Base-by-base conservation (phyloP, 208 protist species). In the Trypanosoma scelopori region DNA sequence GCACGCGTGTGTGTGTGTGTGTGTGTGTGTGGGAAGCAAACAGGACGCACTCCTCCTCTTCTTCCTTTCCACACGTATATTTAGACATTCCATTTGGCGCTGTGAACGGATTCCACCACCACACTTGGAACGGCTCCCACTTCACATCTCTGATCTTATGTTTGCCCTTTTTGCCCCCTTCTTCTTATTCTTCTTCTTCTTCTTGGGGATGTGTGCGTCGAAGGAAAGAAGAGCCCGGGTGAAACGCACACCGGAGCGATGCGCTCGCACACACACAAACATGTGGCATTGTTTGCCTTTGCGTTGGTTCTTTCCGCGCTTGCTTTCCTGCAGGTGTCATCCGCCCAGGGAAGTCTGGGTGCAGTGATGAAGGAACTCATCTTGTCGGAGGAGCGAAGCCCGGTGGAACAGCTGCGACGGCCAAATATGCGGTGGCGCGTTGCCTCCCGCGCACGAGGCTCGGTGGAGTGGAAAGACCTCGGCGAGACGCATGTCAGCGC, bases 401-500 rank as follows among this genome's bases (percentile, higher is more conserved):
- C 46, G 16, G 55, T 70, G 46, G 55, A 62, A 16, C 27, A 32
- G 49, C 30, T 71, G 39, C 15, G 25, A 18, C 55, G 20, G 12
- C 15, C 27, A 1, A 27, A 56, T 4, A 57, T 64, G 48, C 32
- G 39, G 39, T 71, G 65, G 65, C 32, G 22, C 11, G 43, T 30
- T 20, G 37, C 55, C 3, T 64, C 25, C 28, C 20, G 35, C 13
- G n/a, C 18, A 49, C 16, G 46, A 11, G 48, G 20, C 9, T 23
- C 6, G 11, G 12, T 6, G 46, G 55, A 51, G 41, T 69, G 49
- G 62, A 30, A 48, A 4, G 30, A 68, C 5, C 3, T 57, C 35
- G 63, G 49, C 12, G 63, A 20, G 32, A 51, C 41, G 47, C n/a
- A 28, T 9, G 37, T 72, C 7, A 35, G 3, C 16, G 47, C 43